Conservation (phyloP, 305 asterid species). For the Striga hermonthica region DNA sequence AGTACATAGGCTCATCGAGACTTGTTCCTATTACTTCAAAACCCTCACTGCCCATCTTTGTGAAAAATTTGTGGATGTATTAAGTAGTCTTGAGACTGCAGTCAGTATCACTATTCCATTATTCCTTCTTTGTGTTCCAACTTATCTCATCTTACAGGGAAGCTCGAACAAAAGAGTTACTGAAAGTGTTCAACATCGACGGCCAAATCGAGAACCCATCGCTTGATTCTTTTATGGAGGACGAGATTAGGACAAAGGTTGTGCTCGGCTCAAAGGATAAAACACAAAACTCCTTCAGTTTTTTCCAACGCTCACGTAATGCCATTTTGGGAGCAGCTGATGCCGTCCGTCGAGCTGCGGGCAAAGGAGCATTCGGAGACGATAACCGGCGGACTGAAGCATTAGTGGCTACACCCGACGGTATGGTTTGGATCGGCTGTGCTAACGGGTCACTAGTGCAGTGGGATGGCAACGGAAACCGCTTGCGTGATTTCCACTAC, state of each 20-base stretch:
- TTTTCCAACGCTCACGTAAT: constrained; percentile 95
- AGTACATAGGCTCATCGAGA: neutral
- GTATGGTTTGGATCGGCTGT: constrained; percentile 90
- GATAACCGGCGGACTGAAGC: constrained; percentile 87
- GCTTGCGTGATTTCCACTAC: constrained; percentile 66
- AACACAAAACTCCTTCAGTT: constrained; percentile 57
- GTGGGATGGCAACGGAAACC: constrained; percentile 90
- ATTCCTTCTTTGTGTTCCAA: constrained; percentile 22
- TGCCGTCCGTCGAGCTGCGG: constrained; percentile 93
- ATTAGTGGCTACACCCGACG: constrained; percentile 56
- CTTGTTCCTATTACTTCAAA: neutral
- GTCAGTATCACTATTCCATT: constrained; percentile 22
- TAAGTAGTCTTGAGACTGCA: constrained; percentile 10
- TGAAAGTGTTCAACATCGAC: constrained; percentile 75
- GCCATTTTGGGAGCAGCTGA: constrained; percentile 98
- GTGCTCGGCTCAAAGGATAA: constrained; percentile 62
- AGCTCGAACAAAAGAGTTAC: constrained; percentile 75
- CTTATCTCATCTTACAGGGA: constrained; percentile 55
- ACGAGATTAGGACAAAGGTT: constrained; percentile 56
- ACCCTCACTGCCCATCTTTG: neutral
- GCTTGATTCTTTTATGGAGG: constrained; percentile 60
- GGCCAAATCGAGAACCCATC: constrained; percentile 80
- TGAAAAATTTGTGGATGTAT: constrained; percentile 7
- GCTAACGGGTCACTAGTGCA: constrained; percentile 82
- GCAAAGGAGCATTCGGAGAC: constrained; percentile 76